Base-by-base conservation (phyloP, 495 filamentous ascomycete species). In the Glutinoglossum americanum region DNA sequence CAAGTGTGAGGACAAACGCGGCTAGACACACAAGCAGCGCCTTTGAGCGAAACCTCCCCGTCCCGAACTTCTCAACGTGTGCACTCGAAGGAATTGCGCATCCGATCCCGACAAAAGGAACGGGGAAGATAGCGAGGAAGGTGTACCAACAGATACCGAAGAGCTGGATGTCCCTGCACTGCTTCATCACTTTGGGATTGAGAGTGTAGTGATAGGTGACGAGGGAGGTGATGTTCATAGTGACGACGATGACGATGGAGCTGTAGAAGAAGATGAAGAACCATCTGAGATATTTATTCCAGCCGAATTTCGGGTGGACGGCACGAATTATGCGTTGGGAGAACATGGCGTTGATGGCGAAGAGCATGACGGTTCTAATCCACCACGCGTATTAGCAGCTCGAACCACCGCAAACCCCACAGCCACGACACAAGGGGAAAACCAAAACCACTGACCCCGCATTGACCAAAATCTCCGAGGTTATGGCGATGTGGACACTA, bases 331-430 rank as follows among this genome's bases (percentile, higher is more conserved):
- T 77, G 28, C 89, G 80, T 65, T 90, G 85, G 0, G 83, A 71
- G 64, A 87, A 84, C 62, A 92, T 72, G 30, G 95, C 69, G 66
- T 95, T 92, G 64, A 86, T 67, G 58, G 94, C 68, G 67, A 84
- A 93, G n/a, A 94, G 68, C 7, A 94, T 62, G 26, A 94, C 62
- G 21, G 39, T 35, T 2, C 47, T 51, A 15, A 4, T 41, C 30
- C 30, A 33, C 9, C 15, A 47, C 3, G 13, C 13, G 15, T 47
- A 13, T 5, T 17, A 47, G 3, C 13, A 47, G 15, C 5, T 47
- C 30, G 9, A 33, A 4, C 30, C 4, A 33, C 30, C 30, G 3
- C 37, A 41, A 8, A 41, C 13, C 37, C 37, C 37, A 41, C 47
- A 10, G 19, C 21, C 21, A 15, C 26, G 6, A 7, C 6, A 13